Base-by-base conservation (phyloP, 2,329 filamentous ascomycete species). In the Fusarium stilboides region DNA sequence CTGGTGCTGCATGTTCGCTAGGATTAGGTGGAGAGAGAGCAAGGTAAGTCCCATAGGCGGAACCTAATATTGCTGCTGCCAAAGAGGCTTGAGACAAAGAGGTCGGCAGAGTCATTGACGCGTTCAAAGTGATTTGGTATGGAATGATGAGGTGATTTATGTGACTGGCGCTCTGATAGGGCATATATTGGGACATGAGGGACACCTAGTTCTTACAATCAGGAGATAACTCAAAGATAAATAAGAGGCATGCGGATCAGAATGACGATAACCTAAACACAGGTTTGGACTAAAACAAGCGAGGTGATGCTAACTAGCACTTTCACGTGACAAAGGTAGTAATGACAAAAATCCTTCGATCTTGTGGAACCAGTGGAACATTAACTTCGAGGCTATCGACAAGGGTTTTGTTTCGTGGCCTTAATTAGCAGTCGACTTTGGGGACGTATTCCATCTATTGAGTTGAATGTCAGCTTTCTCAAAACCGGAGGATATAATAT, bases 1-100 rank as follows among this genome's bases (percentile, higher is more conserved):
- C 49, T 5, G 65, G 55, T 10, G 39, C 22, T 4, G 44, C 28
- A 8, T 68, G 52, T 1, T 60, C 59, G 33, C 53, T 66, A 9
- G 74, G 76, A 45, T 80, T 78, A 5, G 79, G 79, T 8, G 77
- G 77, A 5, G 74, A 71, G 19, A 79, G 57, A 28, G 74, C 75
- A 22, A 74, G 17, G 40, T 78, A 80, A 14, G 74, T 78, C 4
- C 76, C 79, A 15, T 68, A 49, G 10, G 72, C 57, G 6, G 79
- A 77, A 36, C 68, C 68, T 5, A 78, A 17, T 14, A 80, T 71
- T 2, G 75, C 62, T 8, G 65, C 63, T 14, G 66, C 72, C 10
- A 74, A 40, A 7, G 68, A 65, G 9, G 56, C 37, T 28, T 75
- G 74, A 5, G 65, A 34, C 3, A 71, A 13, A 1, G 57, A 60